phyloP scores from a whole-genome alignment of 2,329 filamentous ascomycete species.

The Venturia oleaginea region DNA sequence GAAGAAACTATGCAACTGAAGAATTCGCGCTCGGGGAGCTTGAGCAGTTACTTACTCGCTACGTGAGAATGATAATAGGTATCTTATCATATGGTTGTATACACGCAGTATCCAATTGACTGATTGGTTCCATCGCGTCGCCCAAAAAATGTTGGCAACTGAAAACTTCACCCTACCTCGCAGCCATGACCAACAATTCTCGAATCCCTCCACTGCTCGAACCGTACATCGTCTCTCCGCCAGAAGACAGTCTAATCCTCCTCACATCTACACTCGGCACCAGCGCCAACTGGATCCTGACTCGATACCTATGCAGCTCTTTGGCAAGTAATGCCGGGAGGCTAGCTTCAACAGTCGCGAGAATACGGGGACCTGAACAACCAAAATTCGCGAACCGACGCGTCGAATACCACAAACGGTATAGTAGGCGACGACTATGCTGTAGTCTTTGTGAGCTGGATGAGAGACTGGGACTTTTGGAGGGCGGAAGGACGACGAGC shows the following conservation, averaged over 20 bases:
- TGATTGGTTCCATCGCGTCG: no score
- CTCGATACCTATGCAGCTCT: constrained; percentile 42
- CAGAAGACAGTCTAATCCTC: constrained; percentile 31
- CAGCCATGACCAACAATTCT: constrained; percentile 15
- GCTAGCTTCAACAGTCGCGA: constrained; percentile 16
- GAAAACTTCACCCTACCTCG: neutral
- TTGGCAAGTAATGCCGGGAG: constrained; percentile 22
- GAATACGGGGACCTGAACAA: constrained; percentile 19
- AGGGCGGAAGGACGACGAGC: constrained; percentile 58
- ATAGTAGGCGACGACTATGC: constrained; percentile 21
- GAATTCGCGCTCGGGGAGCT: no score
- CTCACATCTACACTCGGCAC: constrained; percentile 37
- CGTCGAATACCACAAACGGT: constrained; percentile 4
- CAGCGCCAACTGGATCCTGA: constrained; percentile 46
- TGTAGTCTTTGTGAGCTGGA: constrained; percentile 72
- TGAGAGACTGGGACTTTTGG: constrained; percentile 74
- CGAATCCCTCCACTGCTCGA: constrained; percentile 32
- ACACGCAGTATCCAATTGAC: neutral
- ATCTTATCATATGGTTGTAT: neutral
- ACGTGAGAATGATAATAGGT: neutral
- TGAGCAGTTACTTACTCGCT: neutral
- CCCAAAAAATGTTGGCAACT: neutral
- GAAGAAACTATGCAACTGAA: no score
- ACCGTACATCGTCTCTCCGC: constrained; percentile 28
- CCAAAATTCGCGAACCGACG: constrained; percentile 32